These are phyloP conservation scores for Kwoniella europaea DNA, from an alignment of 768 basidiomycete genomes.

Conservation along the genomic window DNA sequence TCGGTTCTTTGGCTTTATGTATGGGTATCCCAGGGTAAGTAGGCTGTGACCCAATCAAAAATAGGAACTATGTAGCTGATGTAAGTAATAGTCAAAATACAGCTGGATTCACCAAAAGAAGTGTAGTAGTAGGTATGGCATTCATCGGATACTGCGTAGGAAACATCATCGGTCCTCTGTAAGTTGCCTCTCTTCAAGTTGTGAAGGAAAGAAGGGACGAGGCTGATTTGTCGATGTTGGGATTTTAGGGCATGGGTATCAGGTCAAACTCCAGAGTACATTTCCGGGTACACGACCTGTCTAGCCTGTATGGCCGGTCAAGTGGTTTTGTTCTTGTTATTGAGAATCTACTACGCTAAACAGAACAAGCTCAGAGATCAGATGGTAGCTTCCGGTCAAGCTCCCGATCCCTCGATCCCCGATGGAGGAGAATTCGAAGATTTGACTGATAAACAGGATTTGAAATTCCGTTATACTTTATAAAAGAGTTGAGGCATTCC, in stretches of 20 bases:
- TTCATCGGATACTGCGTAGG: conserved; percentile 17
- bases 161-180: conserved; percentile 14
- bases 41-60: too few species aligned
- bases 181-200: background rate
- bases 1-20: conserved; percentile 15
- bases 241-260: conserved; percentile 7
- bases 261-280: conserved; percentile 14
- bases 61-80: background rate
- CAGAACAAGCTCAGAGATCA: conserved; percentile 10
- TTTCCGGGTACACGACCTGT: conserved; percentile 13
- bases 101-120: conserved; percentile 14
- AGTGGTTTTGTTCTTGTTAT: conserved; percentile 3
- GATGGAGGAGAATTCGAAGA: conserved; percentile 13
- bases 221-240: background rate
- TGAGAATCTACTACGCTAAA: conserved; percentile 10
- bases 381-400: background rate
- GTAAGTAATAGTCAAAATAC: conserved; percentile 4
- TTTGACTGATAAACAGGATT: conserved; percentile 16
- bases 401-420: background rate
- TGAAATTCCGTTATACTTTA: conserved; percentile 15
- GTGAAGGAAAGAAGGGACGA: background rate
- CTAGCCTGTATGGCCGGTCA: conserved; percentile 17
- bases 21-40: conserved; percentile 16
- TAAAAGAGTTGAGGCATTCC: background rate
- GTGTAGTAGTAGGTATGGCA: conserved; percentile 10